These are phyloP conservation scores for Asterochloris erici DNA, from an alignment of 139 green algal genomes.

Conservation along the genomic window DNA sequence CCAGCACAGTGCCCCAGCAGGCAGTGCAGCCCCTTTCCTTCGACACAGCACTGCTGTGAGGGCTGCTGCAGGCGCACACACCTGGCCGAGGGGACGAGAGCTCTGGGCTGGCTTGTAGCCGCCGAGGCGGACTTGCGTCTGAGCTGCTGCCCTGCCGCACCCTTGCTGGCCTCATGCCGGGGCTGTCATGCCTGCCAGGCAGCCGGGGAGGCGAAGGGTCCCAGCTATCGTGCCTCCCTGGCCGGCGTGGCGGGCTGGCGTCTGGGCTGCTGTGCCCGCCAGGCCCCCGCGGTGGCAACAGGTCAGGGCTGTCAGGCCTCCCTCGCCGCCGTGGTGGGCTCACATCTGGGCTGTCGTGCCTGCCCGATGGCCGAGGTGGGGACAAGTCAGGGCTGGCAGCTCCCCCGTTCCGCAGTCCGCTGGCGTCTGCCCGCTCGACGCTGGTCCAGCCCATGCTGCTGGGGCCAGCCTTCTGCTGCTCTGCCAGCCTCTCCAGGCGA, in stretches of 20 bases:
- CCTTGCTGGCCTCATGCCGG: background rate
- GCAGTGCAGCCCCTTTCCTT: background rate
- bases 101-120: background rate
- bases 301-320: conserved; percentile 4
- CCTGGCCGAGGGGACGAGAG: no score
- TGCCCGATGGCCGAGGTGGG: conserved; percentile 2
- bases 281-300: background rate
- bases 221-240: no score
- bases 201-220: no score
- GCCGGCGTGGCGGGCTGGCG: background rate
- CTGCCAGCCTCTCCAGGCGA: conserved; percentile 33
- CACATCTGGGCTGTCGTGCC: conserved; percentile 1
- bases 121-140: background rate
- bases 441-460: conserved; percentile 1
- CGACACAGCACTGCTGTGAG: background rate
- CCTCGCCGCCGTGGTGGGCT: background rate
- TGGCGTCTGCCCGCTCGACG: background rate
- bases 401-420: background rate
- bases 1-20: background rate
- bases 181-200: no score
- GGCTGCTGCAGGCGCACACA: background rate
- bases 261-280: conserved; percentile 20
- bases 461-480: conserved; percentile 34
- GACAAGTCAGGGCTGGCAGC: background rate
- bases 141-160: background rate